These are phyloP conservation scores for Backusella australiensis DNA, from an alignment of 192 early-diverging fungal genomes.

Conservation along the genomic window DNA sequence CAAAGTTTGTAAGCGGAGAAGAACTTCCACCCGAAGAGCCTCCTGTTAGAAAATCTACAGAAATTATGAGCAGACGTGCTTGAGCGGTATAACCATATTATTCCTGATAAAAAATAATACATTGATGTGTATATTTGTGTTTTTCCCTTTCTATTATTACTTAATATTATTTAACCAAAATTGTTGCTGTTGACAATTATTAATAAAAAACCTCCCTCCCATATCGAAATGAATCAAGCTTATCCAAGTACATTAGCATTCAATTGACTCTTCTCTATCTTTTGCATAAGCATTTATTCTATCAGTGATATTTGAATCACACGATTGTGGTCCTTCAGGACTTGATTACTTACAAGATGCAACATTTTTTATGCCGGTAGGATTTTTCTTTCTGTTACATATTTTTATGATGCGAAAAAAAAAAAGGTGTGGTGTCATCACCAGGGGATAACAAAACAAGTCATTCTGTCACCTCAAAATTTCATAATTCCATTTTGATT, in stretches of 20 bases:
- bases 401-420: no score
- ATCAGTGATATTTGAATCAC: no score
- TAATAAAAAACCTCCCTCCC: background rate
- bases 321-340: no score
- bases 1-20: slow-evolving; percentile 61
- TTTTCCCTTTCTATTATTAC: background rate
- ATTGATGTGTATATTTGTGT: background rate
- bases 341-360: no score
- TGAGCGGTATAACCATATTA: background rate
- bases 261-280: no score
- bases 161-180: slow-evolving; percentile 1
- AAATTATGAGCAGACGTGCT: slow-evolving; percentile 26
- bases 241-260: no score
- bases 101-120: background rate
- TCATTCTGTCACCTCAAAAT: background rate
- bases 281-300: no score
- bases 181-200: background rate
- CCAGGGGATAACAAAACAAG: no score
- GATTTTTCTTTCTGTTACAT: no score
- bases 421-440: no score
- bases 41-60: slow-evolving; percentile 33
- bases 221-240: no score
- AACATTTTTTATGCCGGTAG: no score
- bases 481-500: background rate
- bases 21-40: slow-evolving; percentile 40